phyloP scores from a whole-genome alignment of 495 filamentous ascomycete species.

The Aspergillus incahuasiensis region DNA sequence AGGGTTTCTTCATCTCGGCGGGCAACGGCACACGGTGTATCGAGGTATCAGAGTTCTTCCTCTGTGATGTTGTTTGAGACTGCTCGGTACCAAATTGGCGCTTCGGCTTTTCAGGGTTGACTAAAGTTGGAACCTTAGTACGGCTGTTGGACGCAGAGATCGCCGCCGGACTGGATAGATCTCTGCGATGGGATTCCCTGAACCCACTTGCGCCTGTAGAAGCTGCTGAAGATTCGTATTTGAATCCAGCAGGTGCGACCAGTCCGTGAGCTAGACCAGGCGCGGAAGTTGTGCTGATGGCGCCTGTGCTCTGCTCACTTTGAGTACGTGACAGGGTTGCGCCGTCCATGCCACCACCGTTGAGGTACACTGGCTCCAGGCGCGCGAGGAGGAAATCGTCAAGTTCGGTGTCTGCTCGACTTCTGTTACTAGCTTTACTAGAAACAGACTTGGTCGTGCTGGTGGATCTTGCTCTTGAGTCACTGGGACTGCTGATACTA shows the following conservation, averaged over 20 bases:
- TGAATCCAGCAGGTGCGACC: conserved; percentile 24
- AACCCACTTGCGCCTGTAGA: conserved; percentile 7
- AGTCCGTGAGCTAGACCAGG: conserved; percentile 20
- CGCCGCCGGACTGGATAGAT: conserved; percentile 1
- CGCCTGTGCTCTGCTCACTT: conserved; percentile 57
- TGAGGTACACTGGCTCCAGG: conserved; percentile 82
- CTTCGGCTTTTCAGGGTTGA: neutral
- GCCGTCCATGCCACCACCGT: conserved; percentile 58
- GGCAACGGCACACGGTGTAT: neutral
- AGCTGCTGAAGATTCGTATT: conserved; percentile 33
- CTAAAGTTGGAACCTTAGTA: neutral
- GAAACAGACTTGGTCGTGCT: conserved; percentile 50
- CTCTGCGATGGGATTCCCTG: conserved; percentile 5
- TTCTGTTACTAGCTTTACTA: conserved; percentile 51
- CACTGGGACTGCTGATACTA: conserved; percentile 45
- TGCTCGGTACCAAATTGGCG: neutral
- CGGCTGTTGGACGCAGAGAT: neutral
- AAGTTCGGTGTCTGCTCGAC: conserved; percentile 49
- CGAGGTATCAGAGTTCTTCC: neutral
- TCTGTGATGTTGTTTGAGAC: neutral
- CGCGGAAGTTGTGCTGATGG: conserved; percentile 48
- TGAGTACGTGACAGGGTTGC: conserved; percentile 54
- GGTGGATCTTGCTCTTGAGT: conserved; percentile 47
- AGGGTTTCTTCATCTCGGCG: conserved; percentile 12
- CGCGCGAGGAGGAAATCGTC: conserved; percentile 72